Evolutionary conservation across 192 early-diverging fungal species (phyloP).

Genomic region (Backusella parvicylindrica): DNA sequence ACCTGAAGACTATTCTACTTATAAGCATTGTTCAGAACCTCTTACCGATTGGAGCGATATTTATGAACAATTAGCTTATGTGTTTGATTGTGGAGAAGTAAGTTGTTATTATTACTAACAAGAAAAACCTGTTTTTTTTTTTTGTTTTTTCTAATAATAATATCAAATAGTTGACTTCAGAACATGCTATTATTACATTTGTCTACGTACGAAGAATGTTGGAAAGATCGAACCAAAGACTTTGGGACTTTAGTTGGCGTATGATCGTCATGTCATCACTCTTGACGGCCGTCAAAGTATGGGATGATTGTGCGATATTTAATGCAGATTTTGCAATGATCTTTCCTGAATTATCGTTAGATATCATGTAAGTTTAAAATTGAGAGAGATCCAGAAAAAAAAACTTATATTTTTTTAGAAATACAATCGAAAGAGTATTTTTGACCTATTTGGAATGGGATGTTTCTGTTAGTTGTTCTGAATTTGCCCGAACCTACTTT

Average conservation of each 20-base stretch:
- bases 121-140: too few species aligned
- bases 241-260: conserved; percentile 55
- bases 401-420: not conserved
- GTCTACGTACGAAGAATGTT: conserved; percentile 74
- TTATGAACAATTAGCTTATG: conserved; percentile 29
- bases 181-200: conserved; percentile 32
- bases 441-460: conserved; percentile 5
- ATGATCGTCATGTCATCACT: conserved; percentile 55
- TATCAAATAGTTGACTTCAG: conserved; percentile 18
- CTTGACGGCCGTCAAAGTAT: conserved; percentile 79
- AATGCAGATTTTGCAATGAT: conserved; percentile 79
- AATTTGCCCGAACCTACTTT: conserved; percentile 15
- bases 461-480: conserved; percentile 4
- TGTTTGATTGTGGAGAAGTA: conserved; percentile 33
- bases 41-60: conserved; percentile 27
- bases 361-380: conserved; percentile 51
- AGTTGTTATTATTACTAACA: too few species aligned
- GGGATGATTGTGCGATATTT: conserved; percentile 87
- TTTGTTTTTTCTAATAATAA: too few species aligned
- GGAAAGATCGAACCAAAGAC: conserved; percentile 47
- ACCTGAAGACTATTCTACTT: not conserved
- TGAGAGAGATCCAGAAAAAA: not conserved
- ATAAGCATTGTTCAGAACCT: not conserved
- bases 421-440: conserved; percentile 7
- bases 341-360: conserved; percentile 67